Evolutionary conservation across 2,329 filamentous ascomycete species (phyloP).

Genomic region (Penicillium aurantiogriseum): DNA sequence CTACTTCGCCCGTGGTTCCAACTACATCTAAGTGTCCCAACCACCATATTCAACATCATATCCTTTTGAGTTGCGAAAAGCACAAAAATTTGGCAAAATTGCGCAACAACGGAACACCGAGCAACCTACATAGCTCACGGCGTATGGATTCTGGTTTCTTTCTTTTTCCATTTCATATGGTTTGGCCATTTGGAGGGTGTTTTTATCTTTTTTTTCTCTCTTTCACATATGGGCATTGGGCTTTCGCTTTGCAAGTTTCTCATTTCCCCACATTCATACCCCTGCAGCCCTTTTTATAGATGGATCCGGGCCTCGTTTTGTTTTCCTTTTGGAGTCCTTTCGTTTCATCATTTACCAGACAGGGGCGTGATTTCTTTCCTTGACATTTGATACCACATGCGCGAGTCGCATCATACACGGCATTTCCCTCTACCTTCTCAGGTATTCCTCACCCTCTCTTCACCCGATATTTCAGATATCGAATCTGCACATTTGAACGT

Average conservation of each 20-base stretch:
- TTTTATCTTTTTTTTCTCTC: constrained; percentile 13
- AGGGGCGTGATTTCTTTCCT: constrained; percentile 20
- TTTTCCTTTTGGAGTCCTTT: constrained; percentile 30
- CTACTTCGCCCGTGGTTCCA: constrained; percentile 67
- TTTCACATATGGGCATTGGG: constrained; percentile 24
- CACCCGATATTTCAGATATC: constrained; percentile 7
- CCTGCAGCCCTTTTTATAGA: constrained; percentile 40
- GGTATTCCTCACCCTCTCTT: constrained; percentile 10
- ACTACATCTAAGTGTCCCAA: constrained; percentile 32
- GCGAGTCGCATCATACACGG: constrained; percentile 33
- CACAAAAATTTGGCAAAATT: constrained; percentile 24
- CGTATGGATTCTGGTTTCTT: constrained; percentile 32
- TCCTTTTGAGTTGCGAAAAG: constrained; percentile 14
- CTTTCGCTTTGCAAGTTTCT: constrained; percentile 19
- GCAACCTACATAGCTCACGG: constrained; percentile 26
- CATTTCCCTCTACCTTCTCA: constrained; percentile 18
- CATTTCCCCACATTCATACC: constrained; percentile 37
- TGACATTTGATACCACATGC: constrained; percentile 34
- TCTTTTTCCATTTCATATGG: constrained; percentile 19
- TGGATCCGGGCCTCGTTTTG: constrained; percentile 35
- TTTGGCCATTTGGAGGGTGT: constrained; percentile 20
- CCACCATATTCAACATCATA: constrained; percentile 16
- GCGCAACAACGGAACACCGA: constrained; percentile 22
- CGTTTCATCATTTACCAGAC: constrained; percentile 13
- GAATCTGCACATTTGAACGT: constrained; percentile 8